phyloP scores from a whole-genome alignment of 306 rosid species.

The Cucurbita argyrosperma region DNA sequence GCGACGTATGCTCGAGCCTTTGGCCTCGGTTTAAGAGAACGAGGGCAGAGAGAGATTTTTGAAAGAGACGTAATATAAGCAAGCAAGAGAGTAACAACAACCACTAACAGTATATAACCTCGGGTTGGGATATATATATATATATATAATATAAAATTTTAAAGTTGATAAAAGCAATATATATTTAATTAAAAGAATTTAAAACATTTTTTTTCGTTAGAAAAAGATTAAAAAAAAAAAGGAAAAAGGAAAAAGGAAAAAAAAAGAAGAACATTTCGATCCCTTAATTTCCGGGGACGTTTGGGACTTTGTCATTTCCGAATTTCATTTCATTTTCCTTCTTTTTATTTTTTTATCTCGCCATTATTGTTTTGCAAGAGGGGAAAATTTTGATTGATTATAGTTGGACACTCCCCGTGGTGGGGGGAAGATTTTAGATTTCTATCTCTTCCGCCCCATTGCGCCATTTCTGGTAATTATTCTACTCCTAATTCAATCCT shows the following conservation, averaged over 20 bases:
- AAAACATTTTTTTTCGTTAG: background rate
- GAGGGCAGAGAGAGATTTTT: too few relatives aligned
- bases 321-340: background rate
- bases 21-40: too few relatives aligned
- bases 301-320: background rate
- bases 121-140: too few relatives aligned
- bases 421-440: slow-evolving; percentile 1
- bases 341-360: background rate
- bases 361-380: background rate
- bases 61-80: too few relatives aligned
- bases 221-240: background rate
- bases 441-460: slow-evolving; percentile 2
- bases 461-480: background rate
- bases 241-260: background rate
- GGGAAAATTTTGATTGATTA: background rate
- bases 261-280: background rate
- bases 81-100: too few relatives aligned
- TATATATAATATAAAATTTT: too few relatives aligned
- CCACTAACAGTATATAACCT: too few relatives aligned
- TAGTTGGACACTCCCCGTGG: background rate
- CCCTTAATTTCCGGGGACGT: slow-evolving; percentile 6
- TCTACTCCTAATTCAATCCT: background rate
- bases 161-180: background rate
- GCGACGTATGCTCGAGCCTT: too few relatives aligned
- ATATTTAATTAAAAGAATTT: background rate